Conservation (phyloP, 176 grass and related monocot genomes). For the Eleusine coracana region DNA sequence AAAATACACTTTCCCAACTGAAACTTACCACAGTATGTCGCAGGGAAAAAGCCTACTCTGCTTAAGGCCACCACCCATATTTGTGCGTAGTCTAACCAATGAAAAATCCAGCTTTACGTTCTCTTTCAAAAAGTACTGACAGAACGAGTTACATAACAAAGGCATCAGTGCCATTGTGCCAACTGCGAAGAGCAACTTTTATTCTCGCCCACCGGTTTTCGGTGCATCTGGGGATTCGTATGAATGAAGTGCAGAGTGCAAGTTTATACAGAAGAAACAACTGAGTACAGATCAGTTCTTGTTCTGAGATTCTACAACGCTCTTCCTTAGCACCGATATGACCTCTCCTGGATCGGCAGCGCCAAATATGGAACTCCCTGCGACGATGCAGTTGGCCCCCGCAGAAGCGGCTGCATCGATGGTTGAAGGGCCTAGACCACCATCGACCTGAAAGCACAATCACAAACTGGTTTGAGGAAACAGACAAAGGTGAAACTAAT, state of each 20-base stretch:
- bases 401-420: slow-evolving; percentile 71
- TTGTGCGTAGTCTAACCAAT: background rate
- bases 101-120: background rate
- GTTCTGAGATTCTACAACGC: slow-evolving; percentile 58
- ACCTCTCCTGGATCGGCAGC: slow-evolving; percentile 64
- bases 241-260: background rate
- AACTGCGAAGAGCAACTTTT: slow-evolving; percentile 15
- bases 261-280: slow-evolving; percentile 34
- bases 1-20: too few species aligned
- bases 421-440: slow-evolving; percentile 90
- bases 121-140: background rate
- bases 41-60: too few species aligned
- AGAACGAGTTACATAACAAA: background rate
- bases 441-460: slow-evolving; percentile 64
- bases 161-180: background rate
- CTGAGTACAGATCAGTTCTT: slow-evolving; percentile 37
- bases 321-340: slow-evolving; percentile 78
- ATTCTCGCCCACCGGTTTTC: slow-evolving; percentile 25
- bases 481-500: background rate
- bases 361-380: slow-evolving; percentile 91
- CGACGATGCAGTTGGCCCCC: slow-evolving; percentile 96
- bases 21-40: too few species aligned
- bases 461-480: slow-evolving; percentile 7
- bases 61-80: too few species aligned
- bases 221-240: too few species aligned